Evolutionary conservation across 2,329 filamentous ascomycete genomes (phyloP), one percentile per base, ranked within the genome.

Genomic region (Bertia moriformis): DNA sequence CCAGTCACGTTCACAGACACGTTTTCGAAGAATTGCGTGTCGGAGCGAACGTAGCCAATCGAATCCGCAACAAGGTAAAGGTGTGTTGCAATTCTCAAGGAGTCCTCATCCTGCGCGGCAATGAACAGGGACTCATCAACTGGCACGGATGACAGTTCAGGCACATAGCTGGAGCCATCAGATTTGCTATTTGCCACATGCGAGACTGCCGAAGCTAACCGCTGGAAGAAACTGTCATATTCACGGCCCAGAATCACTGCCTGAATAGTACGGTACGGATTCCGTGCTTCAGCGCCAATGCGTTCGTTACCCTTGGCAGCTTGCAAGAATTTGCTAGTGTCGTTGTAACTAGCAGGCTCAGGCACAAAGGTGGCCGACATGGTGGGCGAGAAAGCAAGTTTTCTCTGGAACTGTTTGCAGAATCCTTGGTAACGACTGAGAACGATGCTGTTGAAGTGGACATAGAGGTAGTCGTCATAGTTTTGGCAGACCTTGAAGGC

Each of bases 381-480:
- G 20, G 57, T 56, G 15, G 61, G 52, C 4, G 63, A 58, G 45
- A 62, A 41, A 65, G 53, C 55, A 35, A 65, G 42, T 44, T 59
- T 63, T 33, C 55, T 52, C 37, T 55, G 53, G 35, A 63, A 59
- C 39, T 63, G 59, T 37, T 58, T 55, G 46, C 62, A 59, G 47
- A 72, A 77, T 4, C 60, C 54, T 41, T 70, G 66, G 49, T 77
- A 78, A 43, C 71, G 65, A 4, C 65, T 61, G 15, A 76, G 57
- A 7, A 79, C 57, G 14, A 70, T 53, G 14, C 66, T 63, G 47
- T 74, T 78, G 58, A 74, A 75, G 46, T 70, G 65, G 15, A 71
- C 70, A 50, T 74, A 77, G 17, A 79, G 60, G 46, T 68, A 64
- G 46, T 80, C 75, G 43, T 78, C 71, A 62, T 73, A 73, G 35